Evolutionary conservation across 2,329 filamentous ascomycete genomes (phyloP).

Genomic region (Diaporthe humulicola): DNA sequence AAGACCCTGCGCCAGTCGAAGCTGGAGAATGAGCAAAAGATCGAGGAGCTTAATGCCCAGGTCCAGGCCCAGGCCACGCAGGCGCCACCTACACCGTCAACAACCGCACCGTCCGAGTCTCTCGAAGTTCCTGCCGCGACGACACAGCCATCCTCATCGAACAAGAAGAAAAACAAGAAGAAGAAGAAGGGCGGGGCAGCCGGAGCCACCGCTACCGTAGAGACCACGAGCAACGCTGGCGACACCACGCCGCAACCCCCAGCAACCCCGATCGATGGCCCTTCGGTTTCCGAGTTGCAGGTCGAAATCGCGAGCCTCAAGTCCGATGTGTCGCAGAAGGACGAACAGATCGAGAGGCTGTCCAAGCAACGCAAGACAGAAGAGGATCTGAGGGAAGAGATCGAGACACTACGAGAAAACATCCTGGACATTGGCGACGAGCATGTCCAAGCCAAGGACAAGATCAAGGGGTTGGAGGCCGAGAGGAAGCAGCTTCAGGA

Average conservation of each 20-base stretch:
- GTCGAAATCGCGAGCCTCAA: constrained; percentile 65
- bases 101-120: constrained; percentile 37
- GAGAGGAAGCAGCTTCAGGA: constrained; percentile 77
- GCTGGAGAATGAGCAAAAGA: constrained; percentile 55
- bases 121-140: constrained; percentile 38
- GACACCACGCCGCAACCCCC: constrained; percentile 54
- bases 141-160: constrained; percentile 43
- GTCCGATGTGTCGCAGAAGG: constrained; percentile 72
- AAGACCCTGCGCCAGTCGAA: constrained; percentile 54
- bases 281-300: constrained; percentile 56
- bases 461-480: constrained; percentile 76
- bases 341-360: constrained; percentile 79
- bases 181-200: constrained; percentile 83
- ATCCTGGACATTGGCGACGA: constrained; percentile 84
- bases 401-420: constrained; percentile 85
- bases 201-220: constrained; percentile 52
- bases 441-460: constrained; percentile 85
- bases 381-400: constrained; percentile 85
- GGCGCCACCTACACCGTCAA: constrained; percentile 45
- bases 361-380: constrained; percentile 79
- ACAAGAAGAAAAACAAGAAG: constrained; percentile 80
- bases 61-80: constrained; percentile 44
- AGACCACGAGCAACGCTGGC: constrained; percentile 53
- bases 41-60: constrained; percentile 56
- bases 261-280: constrained; percentile 46